Percentiles rank a stretch among this genome's conserved stretches.
These are phyloP conservation scores for Hamamelis virginiana DNA, from an alignment of 164 flowering plant genomes.

Conservation along the genomic window DNA sequence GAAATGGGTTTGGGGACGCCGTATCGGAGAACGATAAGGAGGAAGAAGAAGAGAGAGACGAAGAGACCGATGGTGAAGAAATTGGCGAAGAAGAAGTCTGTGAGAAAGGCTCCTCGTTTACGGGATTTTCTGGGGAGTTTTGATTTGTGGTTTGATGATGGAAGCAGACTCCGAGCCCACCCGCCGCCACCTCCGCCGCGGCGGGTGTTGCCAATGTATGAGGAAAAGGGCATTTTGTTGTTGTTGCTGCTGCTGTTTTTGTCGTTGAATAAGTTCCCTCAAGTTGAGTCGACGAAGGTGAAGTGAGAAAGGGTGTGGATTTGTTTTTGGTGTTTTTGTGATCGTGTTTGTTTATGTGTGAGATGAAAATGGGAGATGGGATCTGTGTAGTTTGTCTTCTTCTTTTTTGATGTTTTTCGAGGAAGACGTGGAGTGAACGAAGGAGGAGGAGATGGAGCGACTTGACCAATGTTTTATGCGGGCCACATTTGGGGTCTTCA, in stretches of 20 bases:
- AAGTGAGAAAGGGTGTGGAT: neutral
- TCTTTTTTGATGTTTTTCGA: too few relatives aligned
- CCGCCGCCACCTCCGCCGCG: conserved; percentile 37
- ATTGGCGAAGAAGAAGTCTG: conserved; percentile 58
- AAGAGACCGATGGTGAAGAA: conserved; percentile 70
- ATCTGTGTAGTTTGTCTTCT: too few relatives aligned
- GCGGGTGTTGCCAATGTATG: conserved; percentile 32
- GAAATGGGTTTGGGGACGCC: conserved; percentile 60
- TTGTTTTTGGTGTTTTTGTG: too few relatives aligned
- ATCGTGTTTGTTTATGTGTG: too few relatives aligned
- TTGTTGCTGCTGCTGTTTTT: neutral
- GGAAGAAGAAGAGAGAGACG: conserved; percentile 62
- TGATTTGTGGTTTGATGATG: conserved; percentile 40
- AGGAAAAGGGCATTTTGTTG: conserved; percentile 35
- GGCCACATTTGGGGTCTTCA: too few relatives aligned
- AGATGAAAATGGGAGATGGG: too few relatives aligned
- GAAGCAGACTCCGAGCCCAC: conserved; percentile 49
- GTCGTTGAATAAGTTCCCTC: too few relatives aligned
- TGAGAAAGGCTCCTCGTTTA: conserved; percentile 40
- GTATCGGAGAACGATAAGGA: conserved; percentile 46
- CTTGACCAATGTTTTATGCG: too few relatives aligned
- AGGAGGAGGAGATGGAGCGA: too few relatives aligned
- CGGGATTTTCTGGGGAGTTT: conserved; percentile 56
- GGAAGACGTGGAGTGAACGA: too few relatives aligned
- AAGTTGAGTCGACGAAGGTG: too few relatives aligned